These are phyloP conservation scores for Psilocybe cubensis DNA, from an alignment of 768 basidiomycete genomes.

Conservation along the genomic window DNA sequence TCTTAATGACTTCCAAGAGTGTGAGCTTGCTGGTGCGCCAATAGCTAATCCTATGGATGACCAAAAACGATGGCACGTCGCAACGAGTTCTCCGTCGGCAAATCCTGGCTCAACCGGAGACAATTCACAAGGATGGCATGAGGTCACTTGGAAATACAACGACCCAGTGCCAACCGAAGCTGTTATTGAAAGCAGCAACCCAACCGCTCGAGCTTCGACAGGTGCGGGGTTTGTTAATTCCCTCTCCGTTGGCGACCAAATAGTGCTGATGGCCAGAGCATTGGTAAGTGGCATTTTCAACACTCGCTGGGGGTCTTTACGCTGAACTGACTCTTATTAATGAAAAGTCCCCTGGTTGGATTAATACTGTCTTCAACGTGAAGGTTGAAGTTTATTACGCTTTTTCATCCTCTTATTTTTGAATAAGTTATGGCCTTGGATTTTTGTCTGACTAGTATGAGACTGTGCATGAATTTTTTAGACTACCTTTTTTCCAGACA, in stretches of 20 bases:
- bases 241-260: constrained; percentile 25
- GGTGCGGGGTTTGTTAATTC: constrained; percentile 19
- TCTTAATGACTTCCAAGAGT: constrained; percentile 17
- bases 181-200: neutral
- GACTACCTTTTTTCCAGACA: too few relatives aligned
- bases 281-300: constrained; percentile 14
- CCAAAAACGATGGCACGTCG: constrained; percentile 22
- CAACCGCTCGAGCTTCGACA: neutral
- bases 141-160: constrained; percentile 18
- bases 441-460: too few relatives aligned
- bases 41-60: constrained; percentile 22
- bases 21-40: constrained; percentile 5
- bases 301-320: neutral
- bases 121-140: constrained; percentile 15
- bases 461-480: too few relatives aligned
- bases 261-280: constrained; percentile 26
- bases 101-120: neutral
- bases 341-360: constrained; percentile 25
- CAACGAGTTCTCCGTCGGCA: constrained; percentile 12
- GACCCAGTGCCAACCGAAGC: neutral
- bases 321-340: neutral
- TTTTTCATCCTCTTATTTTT: constrained; percentile 20
- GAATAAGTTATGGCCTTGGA: neutral
- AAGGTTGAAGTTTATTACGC: constrained; percentile 28
- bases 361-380: constrained; percentile 26